Evolutionary conservation across 192 early-diverging fungal genomes (phyloP).

Genomic region (Geranomyces variabilis): DNA sequence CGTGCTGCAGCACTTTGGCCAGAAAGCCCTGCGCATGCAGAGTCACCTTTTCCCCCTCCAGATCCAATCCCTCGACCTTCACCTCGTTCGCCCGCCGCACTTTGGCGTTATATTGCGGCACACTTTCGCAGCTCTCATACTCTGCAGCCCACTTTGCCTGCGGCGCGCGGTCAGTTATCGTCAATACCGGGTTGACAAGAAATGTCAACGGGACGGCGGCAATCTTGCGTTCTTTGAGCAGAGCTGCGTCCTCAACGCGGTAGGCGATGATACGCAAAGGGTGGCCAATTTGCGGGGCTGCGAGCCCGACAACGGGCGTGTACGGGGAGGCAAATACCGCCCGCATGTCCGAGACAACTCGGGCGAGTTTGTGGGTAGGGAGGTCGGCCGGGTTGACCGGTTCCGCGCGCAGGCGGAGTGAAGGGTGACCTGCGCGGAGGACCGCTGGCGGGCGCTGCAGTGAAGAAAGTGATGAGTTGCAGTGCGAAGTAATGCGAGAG

Average conservation of each 20-base stretch:
- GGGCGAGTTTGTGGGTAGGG: conserved; percentile 14
- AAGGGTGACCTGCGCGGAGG: conserved; percentile 39
- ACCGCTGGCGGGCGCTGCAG: conserved; percentile 14
- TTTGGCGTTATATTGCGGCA: conserved; percentile 51
- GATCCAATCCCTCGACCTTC: conserved; percentile 38
- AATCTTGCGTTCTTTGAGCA: conserved; percentile 32
- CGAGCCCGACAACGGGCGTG: conserved; percentile 45
- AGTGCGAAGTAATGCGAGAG: too few species aligned
- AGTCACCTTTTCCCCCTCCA: conserved; percentile 40
- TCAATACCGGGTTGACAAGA: conserved; percentile 51
- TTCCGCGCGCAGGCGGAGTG: conserved; percentile 33
- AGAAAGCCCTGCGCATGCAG: conserved; percentile 32
- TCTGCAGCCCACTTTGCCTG: conserved; percentile 31
- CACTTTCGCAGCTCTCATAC: conserved; percentile 54
- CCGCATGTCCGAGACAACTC: conserved; percentile 33
- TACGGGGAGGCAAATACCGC: conserved; percentile 43
- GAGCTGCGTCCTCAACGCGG: conserved; percentile 32
- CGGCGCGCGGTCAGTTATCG: not conserved
- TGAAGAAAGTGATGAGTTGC: not conserved
- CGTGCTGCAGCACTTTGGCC: conserved; percentile 55
- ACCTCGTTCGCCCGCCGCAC: conserved; percentile 43
- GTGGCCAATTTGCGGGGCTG: conserved; percentile 55
- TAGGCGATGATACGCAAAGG: conserved; percentile 50
- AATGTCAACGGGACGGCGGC: conserved; percentile 45
- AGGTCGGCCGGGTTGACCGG: conserved; percentile 28